These are phyloP conservation scores for Aspergillus novoparasiticus DNA, from an alignment of 2,329 filamentous ascomycete genomes.

Conservation along the genomic window DNA sequence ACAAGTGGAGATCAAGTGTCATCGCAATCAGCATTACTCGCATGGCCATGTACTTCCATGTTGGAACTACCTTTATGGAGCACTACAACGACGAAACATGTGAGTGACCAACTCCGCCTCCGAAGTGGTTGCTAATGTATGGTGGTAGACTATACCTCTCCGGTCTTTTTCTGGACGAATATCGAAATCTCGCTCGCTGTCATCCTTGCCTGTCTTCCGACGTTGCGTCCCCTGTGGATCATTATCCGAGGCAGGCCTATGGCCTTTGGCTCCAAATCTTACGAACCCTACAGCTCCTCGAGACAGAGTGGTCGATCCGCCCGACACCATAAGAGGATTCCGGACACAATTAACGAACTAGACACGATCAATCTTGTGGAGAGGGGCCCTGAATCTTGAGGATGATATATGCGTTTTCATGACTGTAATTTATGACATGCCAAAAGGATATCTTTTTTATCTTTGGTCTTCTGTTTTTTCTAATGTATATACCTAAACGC, in stretches of 20 bases:
- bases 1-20: not conserved
- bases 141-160: not conserved
- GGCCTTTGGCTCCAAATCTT: not conserved
- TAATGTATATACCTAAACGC: not conserved
- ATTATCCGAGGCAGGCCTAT: not conserved
- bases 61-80: not conserved
- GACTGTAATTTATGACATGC: not conserved
- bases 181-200: conserved; percentile 3
- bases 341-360: not conserved
- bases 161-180: conserved; percentile 3
- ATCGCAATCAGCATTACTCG: not conserved
- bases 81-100: not conserved
- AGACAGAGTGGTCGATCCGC: not conserved
- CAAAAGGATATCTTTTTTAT: not conserved
- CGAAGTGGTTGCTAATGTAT: not conserved
- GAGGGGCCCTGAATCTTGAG: not conserved
- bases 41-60: not conserved
- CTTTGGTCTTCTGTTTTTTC: not conserved
- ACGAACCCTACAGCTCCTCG: not conserved
- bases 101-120: not conserved
- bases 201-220: conserved; percentile 2
- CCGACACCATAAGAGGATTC: not conserved
- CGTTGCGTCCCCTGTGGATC: not conserved
- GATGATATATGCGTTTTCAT: not conserved
- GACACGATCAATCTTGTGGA: not conserved